Base-by-base conservation (phyloP, 1,139 yeast genomes). In the Yamadazyma diddensiae region DNA sequence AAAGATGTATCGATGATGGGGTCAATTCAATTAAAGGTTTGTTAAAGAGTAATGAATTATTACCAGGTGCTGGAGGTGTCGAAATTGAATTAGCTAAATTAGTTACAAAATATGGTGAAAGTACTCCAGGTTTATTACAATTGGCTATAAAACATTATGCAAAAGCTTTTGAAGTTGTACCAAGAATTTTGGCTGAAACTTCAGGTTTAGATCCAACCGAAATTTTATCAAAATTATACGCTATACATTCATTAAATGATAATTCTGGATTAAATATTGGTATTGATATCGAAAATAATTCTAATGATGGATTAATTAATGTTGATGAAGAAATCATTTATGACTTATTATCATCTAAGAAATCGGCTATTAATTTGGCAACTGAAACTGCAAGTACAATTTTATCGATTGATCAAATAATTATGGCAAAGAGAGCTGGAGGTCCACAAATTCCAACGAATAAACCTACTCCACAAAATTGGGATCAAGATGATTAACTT, bases 1-100 rank as follows among this genome's bases (percentile, higher is more conserved):
- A 92, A 68, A 81, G 98, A 53, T 95, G 97, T 33, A 87, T 92
- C 43, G 97, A 92, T 56, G 98, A 92, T 53, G 97, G 97, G 53
- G 96, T 94, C 28, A 79, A 86, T 42, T 87, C 94, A 18, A 79
- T 92, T 49, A 94, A 92, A 63, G 94, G 97, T 1, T 71, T 92
- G 43, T 70, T 90, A 46, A 84, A 83, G 57, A 92, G 83, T 53
- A 68, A 76, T 39, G 76, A 88, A 45, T 72, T 92, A 46, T 73
- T 92, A 43, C 92, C 97, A 9, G 98, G 98, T 42, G 98, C 98
- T 0, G 98, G 98, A 49, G 92, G 97, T 12, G 73, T 85, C n/a
- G 98, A 92, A 62, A 83, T 87, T 34, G 97, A 88, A 53, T 70
- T 92, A 35, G 90, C 88, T 34, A 77, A 83, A 45, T 73, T 81